Evolutionary conservation across 495 filamentous ascomycete species (phyloP).

Genomic region (Arthonia radiata): DNA sequence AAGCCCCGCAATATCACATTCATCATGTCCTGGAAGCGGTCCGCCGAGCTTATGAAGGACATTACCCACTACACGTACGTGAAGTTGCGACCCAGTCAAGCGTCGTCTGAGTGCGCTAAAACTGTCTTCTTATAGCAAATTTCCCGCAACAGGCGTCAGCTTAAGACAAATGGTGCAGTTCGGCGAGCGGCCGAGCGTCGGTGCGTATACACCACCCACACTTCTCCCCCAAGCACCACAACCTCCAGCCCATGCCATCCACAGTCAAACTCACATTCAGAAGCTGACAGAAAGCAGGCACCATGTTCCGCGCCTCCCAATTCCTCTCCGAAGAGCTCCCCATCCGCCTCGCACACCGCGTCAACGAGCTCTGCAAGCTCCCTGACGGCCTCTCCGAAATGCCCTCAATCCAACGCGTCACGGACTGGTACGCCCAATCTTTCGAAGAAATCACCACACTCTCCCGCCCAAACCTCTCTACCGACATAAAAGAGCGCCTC

Average conservation of each 20-base stretch:
- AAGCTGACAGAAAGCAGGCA: constrained; percentile 28
- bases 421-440: constrained; percentile 97
- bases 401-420: constrained; percentile 84
- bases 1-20: no score
- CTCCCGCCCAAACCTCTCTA: constrained; percentile 45
- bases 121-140: constrained; percentile 58
- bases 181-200: constrained; percentile 68
- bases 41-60: constrained; percentile 81
- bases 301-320: constrained; percentile 88
- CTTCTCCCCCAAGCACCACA: background rate
- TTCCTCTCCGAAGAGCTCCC: constrained; percentile 96
- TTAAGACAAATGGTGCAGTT: constrained; percentile 98
- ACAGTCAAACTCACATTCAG: background rate
- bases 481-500: constrained; percentile 56
- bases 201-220: constrained; percentile 21
- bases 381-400: constrained; percentile 97
- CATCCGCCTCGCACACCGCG: constrained; percentile 85
- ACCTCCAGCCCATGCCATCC: constrained; percentile 1
- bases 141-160: constrained; percentile 90
- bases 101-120: background rate
- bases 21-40: constrained; percentile 47
- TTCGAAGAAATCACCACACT: constrained; percentile 94
- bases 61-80: no score
- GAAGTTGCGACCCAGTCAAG: no score
- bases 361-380: constrained; percentile 72